Conservation (phyloP, 805 yeast genomes). For the Brettanomyces custersianus region DNA sequence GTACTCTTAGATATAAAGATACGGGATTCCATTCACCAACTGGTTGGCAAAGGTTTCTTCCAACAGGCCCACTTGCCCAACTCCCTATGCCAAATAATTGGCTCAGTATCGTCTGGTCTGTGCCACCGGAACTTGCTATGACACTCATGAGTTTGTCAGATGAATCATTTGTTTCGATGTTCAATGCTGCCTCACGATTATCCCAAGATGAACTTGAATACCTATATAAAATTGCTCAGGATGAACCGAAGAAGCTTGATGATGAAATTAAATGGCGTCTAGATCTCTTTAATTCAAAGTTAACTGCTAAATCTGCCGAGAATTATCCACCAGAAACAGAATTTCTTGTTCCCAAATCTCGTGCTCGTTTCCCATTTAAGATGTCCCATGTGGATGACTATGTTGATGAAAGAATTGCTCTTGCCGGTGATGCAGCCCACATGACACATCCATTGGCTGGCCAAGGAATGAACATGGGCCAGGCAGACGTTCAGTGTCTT, state of each 20-base stretch:
- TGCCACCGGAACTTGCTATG: conserved; percentile 65
- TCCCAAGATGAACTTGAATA: conserved; percentile 69
- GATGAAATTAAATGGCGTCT: conserved; percentile 73
- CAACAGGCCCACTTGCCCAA: conserved; percentile 88
- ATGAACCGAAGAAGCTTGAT: conserved; percentile 38
- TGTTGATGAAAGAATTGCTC: conserved; percentile 72
- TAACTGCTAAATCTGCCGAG: conserved; percentile 40
- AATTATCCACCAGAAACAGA: conserved; percentile 59
- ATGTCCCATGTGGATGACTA: conserved; percentile 88
- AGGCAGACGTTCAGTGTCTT: conserved; percentile 74
- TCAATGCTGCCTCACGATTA: conserved; percentile 83
- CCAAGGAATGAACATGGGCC: conserved; percentile 97
- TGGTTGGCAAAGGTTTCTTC: conserved; percentile 92
- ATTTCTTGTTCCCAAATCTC: conserved; percentile 48
- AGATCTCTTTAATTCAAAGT: conserved; percentile 25
- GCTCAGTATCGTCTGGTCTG: conserved; percentile 93
- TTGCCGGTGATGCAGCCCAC: conserved; percentile 98
- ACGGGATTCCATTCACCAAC: conserved; percentile 53
- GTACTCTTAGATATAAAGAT: conserved; percentile 66
- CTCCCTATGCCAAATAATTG: conserved; percentile 79
- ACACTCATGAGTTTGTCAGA: conserved; percentile 51
- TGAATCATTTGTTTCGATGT: conserved; percentile 54
- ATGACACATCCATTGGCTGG: conserved; percentile 97
- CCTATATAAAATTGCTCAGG: conserved; percentile 40
- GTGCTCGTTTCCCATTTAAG: conserved; percentile 85